Evolutionary conservation across 2,329 filamentous ascomycete genomes (phyloP), one percentile per base, ranked within the genome.

Genomic region (Aspergillus sp.): DNA sequence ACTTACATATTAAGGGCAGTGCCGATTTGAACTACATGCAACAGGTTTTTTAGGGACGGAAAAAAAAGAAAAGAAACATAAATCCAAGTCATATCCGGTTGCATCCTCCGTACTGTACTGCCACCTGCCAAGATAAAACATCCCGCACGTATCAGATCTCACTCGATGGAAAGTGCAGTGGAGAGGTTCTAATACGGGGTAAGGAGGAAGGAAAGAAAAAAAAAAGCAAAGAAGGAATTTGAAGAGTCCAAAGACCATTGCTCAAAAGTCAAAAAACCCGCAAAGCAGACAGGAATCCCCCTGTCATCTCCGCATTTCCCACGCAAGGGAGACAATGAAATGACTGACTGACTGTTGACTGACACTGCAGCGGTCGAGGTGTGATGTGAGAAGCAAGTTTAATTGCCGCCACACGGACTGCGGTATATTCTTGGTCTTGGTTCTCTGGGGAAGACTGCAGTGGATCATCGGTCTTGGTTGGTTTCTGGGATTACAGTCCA

Each of bases 291-390:
- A 32, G 31, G 36, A 12, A 32, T 22, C 36, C 55, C 58, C 63
- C 49, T 65, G 59, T 64, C 58, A 60, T 22, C 61, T 62, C 63
- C 63, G 63, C 63, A 65, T 56, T 29, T 64, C 16, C 16, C 47
- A 64, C 57, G 56, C 59, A 61, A 65, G 62, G 60, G 56, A 55
- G 31, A 57, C n/a, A 54, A 45, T 16, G 6, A 36, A 26, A 31
- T 39, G 53, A 42, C 26, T 29, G 24, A 36, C 31, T 46, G 47
- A 47, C 29, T 36, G 32, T 7, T 36, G 32, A 36, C 32, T 11
- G 32, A 36, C 32, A 42, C 36, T 42, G 14, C 36, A 42, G 36
- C 14, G 36, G 36, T 47, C 51, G 55, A 32, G 49, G 22, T 16
- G 24, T n/a, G 11, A 20, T 26, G 52, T 51, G 45, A 57, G 14